Percentiles rank a stretch among this genome's conserved stretches.
phyloP scores from a whole-genome alignment of 2,329 filamentous ascomycete genomes.

The Pseudopithomyces chartarum region DNA sequence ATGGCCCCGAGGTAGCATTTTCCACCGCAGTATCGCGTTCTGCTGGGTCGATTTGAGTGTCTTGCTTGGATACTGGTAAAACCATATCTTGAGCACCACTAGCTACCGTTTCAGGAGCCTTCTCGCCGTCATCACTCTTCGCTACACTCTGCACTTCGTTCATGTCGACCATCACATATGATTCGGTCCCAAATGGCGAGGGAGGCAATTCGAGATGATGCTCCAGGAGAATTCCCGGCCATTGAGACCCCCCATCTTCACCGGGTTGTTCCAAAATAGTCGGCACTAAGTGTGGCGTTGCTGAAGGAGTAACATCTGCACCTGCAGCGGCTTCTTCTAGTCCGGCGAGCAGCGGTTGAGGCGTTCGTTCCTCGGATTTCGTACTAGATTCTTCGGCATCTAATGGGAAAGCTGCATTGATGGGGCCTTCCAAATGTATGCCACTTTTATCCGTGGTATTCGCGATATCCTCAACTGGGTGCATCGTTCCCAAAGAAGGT shows the following conservation, averaged over 20 bases:
- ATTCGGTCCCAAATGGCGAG: not conserved
- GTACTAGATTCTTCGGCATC: not conserved
- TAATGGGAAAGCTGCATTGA: not conserved
- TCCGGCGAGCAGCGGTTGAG: not conserved
- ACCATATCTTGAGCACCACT: too few relatives aligned
- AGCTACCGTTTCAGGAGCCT: not conserved
- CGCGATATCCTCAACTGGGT: not conserved
- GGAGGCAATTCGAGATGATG: constrained; percentile 1
- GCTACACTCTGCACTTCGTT: not conserved
- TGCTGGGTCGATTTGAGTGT: too few relatives aligned
- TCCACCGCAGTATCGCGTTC: too few relatives aligned
- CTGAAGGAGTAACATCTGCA: not conserved
- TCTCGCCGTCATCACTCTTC: not conserved
- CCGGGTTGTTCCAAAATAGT: not conserved
- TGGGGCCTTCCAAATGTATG: not conserved
- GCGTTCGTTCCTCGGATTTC: not conserved
- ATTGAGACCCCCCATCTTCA: not conserved
- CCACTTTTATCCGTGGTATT: not conserved
- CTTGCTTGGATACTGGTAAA: too few relatives aligned
- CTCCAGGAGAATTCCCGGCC: not conserved
- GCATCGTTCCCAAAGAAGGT: not conserved
- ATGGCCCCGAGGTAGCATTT: too few relatives aligned
- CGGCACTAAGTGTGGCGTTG: not conserved
- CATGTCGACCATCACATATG: not conserved
- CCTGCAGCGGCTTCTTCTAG: constrained; percentile 6